Base-by-base conservation (phyloP, 106 monocot genomes). In the Triglochin maritima region DNA sequence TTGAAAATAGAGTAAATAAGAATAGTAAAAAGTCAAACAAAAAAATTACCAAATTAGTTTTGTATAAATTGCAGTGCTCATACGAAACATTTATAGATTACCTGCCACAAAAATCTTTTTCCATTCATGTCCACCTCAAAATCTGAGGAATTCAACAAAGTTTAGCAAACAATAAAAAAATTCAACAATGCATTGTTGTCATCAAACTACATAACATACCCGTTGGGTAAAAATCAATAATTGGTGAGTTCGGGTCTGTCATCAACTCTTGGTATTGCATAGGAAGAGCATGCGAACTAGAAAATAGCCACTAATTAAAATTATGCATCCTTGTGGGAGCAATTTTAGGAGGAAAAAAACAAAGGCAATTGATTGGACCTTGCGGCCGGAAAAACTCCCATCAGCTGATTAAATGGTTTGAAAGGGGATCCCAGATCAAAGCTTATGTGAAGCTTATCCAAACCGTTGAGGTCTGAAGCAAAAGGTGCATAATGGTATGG, bases 41-140 rank as follows among this genome's bases (percentile, higher is more conserved):
- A n/a, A n/a, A n/a, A n/a, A n/a, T n/a, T n/a, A n/a, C 16, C 3
- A 59, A 9, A 41, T 41, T 29, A 59, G n/a, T 5, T 13, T n/a
- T 44, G 44, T 11, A 64, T 13, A 48, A 63, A 64, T n/a, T n/a
- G 13, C 9, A 64, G 45, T 8, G 10, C 45, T 46, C 3, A 9
- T 13, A 64, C 12, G 49, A n/a, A n/a, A 64, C 7, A 15, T 11
- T 44, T n/a, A n/a, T 3, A 66, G 45, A 67, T 2, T 51, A 98
- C 96, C 96, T 98, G 96, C 96, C 96, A 98, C 49, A 91, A 57
- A 82, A 70, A 92, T 77, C 96, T 85, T 70, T 98, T 98, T 66
- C 96, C 96, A 76, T 88, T 98, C 96, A 98, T 91, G 66, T 98
- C 96, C 56, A 98, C 88, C 70, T 98, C 91, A 82, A 98, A 98